Evolutionary conservation across 345 rosid genomes (phyloP), one percentile per base, ranked within the genome.

Genomic region (Ceriops zippeliana): DNA sequence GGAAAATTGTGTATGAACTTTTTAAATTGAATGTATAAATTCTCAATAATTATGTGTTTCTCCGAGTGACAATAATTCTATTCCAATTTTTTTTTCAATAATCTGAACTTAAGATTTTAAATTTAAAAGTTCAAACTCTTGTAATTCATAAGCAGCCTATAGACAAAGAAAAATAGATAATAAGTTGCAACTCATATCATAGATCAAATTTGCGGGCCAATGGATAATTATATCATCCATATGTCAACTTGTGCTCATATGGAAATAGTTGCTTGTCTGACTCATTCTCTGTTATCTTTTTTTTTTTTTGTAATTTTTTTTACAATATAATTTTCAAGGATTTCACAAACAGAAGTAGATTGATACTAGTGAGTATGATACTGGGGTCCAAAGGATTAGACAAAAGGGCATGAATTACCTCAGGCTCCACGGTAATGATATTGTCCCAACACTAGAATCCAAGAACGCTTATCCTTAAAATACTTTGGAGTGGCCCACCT

Each of bases 351-450:
- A 17, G 35, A 34, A 57, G 17, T 58, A 51, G 70, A 52, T 31
- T 47, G 19, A 51, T 62, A 51, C 6, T 37, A 61, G 65, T 63
- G 78, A 64, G 66, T n/a, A 67, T 67, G 78, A 65, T 58, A 76
- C 71, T 0, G 3, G 49, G 75, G 78, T 82, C 85, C 81, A 71
- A 75, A 73, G 68, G 61, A 60, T 30, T 19, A 58, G 56, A 16
- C 22, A 6, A 63, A 37, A 63, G 31, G 69, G 64, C 49, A 35
- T 66, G 63, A 31, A 65, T 61, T 8, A 32, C 17, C 57, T 19
- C 62, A 78, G 75, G 83, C 83, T 81, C 89, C 82, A 80, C 78
- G 47, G 38, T 78, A 77, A 84, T 83, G 68, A 83, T 83, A 75
- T 70, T 79, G 81, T 71, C 80, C 73, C 65, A 68, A 75, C 84